phyloP scores from a whole-genome alignment of 2,329 filamentous ascomycete genomes.

The Elsinoe arachidis region DNA sequence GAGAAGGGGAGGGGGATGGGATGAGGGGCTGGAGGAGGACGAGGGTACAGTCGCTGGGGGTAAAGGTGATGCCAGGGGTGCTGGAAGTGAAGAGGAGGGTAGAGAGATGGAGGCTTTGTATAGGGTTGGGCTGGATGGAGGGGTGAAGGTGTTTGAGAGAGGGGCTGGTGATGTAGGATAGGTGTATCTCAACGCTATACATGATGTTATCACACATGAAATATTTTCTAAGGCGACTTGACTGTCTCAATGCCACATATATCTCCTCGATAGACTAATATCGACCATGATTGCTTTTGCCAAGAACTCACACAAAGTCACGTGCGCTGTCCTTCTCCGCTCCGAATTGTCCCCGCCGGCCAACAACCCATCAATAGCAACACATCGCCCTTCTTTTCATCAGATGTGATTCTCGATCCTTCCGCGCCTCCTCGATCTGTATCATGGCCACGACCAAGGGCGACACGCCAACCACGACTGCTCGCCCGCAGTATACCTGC shows the following conservation, averaged over 20 bases:
- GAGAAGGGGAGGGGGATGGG: constrained; percentile 48
- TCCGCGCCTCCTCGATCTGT: not conserved
- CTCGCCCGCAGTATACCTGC: constrained; percentile 50
- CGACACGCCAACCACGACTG: not conserved
- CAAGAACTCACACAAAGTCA: not conserved
- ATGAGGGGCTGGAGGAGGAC: constrained; percentile 26
- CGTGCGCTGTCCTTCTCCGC: not conserved
- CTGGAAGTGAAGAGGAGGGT: constrained; percentile 36
- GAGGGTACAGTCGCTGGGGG: not conserved
- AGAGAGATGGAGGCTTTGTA: constrained; percentile 69
- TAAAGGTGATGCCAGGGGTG: constrained; percentile 13
- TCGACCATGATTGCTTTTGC: not conserved
- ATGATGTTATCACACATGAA: not conserved
- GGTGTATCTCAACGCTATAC: not conserved
- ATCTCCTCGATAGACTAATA: no score
- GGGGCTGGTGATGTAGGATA: constrained; percentile 44
- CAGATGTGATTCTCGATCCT: not conserved
- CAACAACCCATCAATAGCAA: no score
- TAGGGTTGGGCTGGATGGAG: constrained; percentile 68
- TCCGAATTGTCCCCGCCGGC: not conserved
- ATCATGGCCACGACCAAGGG: not conserved
- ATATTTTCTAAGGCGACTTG: not conserved
- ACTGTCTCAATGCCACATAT: no score
- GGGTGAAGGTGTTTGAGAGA: constrained; percentile 74
- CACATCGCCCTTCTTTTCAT: not conserved